Percentiles rank a stretch among this genome's conserved stretches.
Evolutionary conservation across 305 asterid genomes (phyloP).

Genomic region (Coffea humblotiana): DNA sequence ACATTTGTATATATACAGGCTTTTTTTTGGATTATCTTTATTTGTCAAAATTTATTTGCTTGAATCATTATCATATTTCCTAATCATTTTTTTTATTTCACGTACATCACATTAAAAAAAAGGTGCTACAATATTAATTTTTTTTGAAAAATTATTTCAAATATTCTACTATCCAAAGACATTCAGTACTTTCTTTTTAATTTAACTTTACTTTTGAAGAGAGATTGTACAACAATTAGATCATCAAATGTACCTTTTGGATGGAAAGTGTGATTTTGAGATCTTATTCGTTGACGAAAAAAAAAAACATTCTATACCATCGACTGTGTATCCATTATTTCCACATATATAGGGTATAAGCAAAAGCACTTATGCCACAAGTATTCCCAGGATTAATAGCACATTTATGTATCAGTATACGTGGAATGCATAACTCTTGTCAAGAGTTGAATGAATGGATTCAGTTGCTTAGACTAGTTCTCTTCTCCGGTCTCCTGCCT

Average conservation of each 20-base stretch:
- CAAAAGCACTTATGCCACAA: neutral
- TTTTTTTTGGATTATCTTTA: too few relatives aligned
- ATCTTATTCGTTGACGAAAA: neutral
- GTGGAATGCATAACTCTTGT: neutral
- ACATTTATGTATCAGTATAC: neutral
- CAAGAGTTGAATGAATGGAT: neutral
- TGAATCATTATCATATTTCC: too few relatives aligned
- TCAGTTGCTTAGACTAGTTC: neutral
- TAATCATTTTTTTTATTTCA: too few relatives aligned
- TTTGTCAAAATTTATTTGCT: too few relatives aligned
- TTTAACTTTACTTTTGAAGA: neutral
- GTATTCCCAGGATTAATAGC: too few relatives aligned
- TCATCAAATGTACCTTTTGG: neutral
- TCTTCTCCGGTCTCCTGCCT: constrained; percentile 9
- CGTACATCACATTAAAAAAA: too few relatives aligned
- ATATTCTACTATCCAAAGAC: too few relatives aligned
- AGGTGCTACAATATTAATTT: too few relatives aligned
- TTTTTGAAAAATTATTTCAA: too few relatives aligned
- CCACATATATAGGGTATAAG: neutral
- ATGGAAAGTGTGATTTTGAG: neutral
- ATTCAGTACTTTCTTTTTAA: too few relatives aligned
- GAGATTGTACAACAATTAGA: neutral
- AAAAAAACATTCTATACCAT: neutral
- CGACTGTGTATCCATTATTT: neutral
- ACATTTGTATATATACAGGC: too few relatives aligned